A percentile compares a stretch with the other conserved stretches of the same genome.
These are phyloP conservation scores for Aquilaria sinensis DNA, from an alignment of 345 rosid genomes.

Conservation along the genomic window DNA sequence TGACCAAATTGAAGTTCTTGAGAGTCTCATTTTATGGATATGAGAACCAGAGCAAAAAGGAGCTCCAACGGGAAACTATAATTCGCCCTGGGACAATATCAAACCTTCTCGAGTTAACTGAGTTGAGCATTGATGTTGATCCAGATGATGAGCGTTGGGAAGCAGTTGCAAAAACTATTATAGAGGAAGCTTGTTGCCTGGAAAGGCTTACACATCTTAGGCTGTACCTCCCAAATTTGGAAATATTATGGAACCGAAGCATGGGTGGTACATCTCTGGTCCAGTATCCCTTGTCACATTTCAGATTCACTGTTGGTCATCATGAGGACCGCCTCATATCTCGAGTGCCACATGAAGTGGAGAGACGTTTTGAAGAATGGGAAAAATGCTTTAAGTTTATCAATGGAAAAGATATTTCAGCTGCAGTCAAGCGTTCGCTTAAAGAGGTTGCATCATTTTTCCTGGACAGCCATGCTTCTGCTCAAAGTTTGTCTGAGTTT, in stretches of 20 bases:
- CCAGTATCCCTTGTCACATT: background rate
- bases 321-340: slow-evolving; percentile 17
- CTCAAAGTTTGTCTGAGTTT: slow-evolving; percentile 8
- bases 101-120: slow-evolving; percentile 7
- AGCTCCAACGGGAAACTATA: background rate
- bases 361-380: background rate
- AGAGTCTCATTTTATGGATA: slow-evolving; percentile 12
- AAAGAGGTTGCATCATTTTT: slow-evolving; percentile 6
- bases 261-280: background rate
- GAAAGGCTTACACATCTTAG: background rate
- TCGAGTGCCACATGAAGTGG: slow-evolving; percentile 15
- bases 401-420: slow-evolving; percentile 10
- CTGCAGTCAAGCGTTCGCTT: background rate
- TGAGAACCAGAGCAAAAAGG: background rate
- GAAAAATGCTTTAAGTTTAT: slow-evolving; percentile 14
- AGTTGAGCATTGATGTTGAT: slow-evolving; percentile 11
- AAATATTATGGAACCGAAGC: background rate
- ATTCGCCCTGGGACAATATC: slow-evolving; percentile 12
- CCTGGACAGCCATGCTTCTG: slow-evolving; percentile 16
- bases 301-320: slow-evolving; percentile 15
- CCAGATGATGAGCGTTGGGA: slow-evolving; percentile 19
- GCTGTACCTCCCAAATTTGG: slow-evolving; percentile 11
- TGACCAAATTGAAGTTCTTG: slow-evolving; percentile 9
- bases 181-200: slow-evolving; percentile 7
- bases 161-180: slow-evolving; percentile 1